Evolutionary conservation across 768 basidiomycete species (phyloP).

Genomic region (Naganishia kalamii): DNA sequence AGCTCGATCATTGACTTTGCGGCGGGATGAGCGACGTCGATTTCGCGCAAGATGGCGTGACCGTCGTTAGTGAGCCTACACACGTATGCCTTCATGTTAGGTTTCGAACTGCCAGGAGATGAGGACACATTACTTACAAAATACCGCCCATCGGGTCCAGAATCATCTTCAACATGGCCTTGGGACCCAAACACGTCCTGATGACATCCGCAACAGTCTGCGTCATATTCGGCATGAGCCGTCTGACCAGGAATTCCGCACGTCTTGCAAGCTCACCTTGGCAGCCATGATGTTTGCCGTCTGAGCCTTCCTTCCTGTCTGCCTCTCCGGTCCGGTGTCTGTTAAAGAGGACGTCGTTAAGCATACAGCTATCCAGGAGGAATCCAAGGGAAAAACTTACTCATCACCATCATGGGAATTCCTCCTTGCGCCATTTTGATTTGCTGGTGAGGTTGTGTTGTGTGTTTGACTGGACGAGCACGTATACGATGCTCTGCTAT

Average conservation of each 20-base stretch:
- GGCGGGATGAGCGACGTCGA: conserved; percentile 96
- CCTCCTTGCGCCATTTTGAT: conserved; percentile 22
- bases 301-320: conserved; percentile 90
- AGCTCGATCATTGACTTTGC: conserved; percentile 99
- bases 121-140: conserved; percentile 54
- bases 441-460: neutral
- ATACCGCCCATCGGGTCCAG: conserved; percentile 99
- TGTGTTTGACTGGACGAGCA: neutral
- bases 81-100: too few species aligned
- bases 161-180: conserved; percentile 99
- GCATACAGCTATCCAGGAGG: conserved; percentile 60
- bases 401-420: conserved; percentile 43
- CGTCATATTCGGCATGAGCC: neutral
- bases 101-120: too few species aligned
- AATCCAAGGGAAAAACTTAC: conserved; percentile 30
- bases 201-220: conserved; percentile 98
- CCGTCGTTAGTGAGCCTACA: conserved; percentile 97
- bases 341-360: conserved; percentile 2
- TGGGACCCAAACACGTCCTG: conserved; percentile 90
- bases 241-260: neutral
- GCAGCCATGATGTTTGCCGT: conserved; percentile 94
- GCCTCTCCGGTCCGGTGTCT: conserved; percentile 92
- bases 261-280: conserved; percentile 58
- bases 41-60: conserved; percentile 96
- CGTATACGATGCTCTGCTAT: too few species aligned